phyloP scores from a whole-genome alignment of 179 eudicot genomes.

The Corrigiola litoralis region DNA sequence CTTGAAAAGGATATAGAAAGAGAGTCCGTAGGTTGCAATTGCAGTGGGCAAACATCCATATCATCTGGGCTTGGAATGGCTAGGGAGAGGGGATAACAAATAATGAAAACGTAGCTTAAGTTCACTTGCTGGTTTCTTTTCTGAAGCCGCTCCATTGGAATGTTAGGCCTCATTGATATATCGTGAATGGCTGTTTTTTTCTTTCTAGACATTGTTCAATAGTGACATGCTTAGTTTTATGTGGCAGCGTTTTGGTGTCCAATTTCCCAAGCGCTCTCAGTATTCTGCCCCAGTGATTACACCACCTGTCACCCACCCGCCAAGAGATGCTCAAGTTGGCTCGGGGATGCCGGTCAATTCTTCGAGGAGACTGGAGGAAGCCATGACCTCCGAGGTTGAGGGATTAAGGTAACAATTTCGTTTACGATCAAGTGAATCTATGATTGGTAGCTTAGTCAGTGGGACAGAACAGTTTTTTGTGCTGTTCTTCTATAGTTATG shows the following conservation, averaged over 20 bases:
- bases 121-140: neutral
- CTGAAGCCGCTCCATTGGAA: too few relatives aligned
- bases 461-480: neutral
- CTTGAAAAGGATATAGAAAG: too few relatives aligned
- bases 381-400: conserved; percentile 76
- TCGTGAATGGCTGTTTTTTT: neutral
- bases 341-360: conserved; percentile 79
- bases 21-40: neutral
- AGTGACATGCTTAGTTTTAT: conserved; percentile 1
- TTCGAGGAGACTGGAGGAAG: conserved; percentile 79
- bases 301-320: conserved; percentile 61
- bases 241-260: conserved; percentile 71
- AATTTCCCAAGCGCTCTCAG: conserved; percentile 68
- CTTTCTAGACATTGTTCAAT: neutral
- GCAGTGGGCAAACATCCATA: neutral
- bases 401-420: conserved; percentile 47
- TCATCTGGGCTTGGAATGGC: neutral
- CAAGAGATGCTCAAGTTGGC: conserved; percentile 57
- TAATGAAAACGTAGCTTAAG: neutral
- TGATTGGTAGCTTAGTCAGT: neutral
- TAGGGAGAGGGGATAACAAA: neutral
- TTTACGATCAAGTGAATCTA: neutral
- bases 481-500: neutral
- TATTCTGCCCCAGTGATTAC: conserved; percentile 72
- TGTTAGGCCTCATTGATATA: neutral